A percentile compares a stretch with the other conserved stretches of the same genome.
phyloP scores from a whole-genome alignment of 371 early-diverging fungal genomes.

The Apophysomyces trapeziformis region DNA sequence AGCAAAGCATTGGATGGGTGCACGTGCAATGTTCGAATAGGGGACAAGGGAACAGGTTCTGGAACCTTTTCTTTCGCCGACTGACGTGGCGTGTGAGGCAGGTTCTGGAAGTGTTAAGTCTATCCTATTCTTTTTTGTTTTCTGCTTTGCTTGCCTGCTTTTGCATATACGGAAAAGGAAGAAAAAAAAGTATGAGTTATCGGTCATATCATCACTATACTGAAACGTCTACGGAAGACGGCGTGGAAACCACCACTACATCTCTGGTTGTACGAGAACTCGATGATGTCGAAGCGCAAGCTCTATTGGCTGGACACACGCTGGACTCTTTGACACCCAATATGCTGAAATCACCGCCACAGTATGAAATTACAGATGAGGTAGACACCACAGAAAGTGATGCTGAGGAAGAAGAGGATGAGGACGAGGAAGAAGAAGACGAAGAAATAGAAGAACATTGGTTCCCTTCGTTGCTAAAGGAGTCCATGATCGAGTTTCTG shows the following conservation, averaged over 20 bases:
- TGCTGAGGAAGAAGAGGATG: slow-evolving; percentile 13
- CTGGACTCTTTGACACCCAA: slow-evolving; percentile 13
- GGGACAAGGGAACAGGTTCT: too few relatives aligned
- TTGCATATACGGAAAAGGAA: too few relatives aligned
- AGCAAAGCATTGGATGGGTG: too few relatives aligned
- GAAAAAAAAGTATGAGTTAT: neutral
- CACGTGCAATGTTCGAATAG: too few relatives aligned
- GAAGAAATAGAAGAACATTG: slow-evolving; percentile 24
- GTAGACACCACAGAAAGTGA: slow-evolving; percentile 15
- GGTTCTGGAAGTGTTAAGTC: too few relatives aligned
- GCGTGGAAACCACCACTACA: neutral
- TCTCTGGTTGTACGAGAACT: slow-evolving; percentile 12
- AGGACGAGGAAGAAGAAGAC: slow-evolving; percentile 16
- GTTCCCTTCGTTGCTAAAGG: slow-evolving; percentile 25
- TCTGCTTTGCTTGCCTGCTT: too few relatives aligned
- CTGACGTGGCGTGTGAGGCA: too few relatives aligned
- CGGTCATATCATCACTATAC: neutral
- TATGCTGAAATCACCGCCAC: slow-evolving; percentile 19
- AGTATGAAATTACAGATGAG: slow-evolving; percentile 20
- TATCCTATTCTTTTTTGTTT: too few relatives aligned
- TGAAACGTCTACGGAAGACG: neutral
- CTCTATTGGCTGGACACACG: slow-evolving; percentile 1
- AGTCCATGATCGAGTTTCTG: slow-evolving; percentile 21
- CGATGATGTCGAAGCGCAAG: slow-evolving; percentile 12
- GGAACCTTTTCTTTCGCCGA: too few relatives aligned